Conservation (phyloP, 495 filamentous ascomycete genomes). For the Parmelia sp. region DNA sequence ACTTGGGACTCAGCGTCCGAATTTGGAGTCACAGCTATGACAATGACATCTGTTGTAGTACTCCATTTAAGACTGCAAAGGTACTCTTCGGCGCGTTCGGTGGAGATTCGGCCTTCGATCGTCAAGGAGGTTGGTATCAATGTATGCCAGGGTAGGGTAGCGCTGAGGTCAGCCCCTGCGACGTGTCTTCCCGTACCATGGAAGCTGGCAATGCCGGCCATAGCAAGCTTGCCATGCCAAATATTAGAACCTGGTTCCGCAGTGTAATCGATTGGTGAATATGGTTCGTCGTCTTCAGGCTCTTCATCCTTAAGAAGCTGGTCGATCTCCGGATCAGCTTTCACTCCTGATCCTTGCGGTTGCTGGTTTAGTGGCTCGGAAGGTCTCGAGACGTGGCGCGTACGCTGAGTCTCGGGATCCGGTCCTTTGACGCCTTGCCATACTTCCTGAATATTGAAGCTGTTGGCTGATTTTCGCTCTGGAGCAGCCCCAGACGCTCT, state of each 20-base stretch:
- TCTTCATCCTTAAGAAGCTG: conserved; percentile 80
- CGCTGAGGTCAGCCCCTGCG: conserved; percentile 68
- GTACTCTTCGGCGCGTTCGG: conserved; percentile 76
- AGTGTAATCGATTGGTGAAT: conserved; percentile 67
- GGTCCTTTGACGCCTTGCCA: conserved; percentile 60
- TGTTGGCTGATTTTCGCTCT: conserved; percentile 35
- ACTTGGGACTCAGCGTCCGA: conserved; percentile 45
- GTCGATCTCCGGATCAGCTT: conserved; percentile 82
- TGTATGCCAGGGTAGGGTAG: conserved; percentile 57
- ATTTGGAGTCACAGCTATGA: conserved; percentile 57
- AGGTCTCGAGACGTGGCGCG: conserved; percentile 39
- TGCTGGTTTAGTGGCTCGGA: conserved; percentile 33
- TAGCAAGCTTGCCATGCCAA: conserved; percentile 75
- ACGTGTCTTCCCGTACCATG: conserved; percentile 71
- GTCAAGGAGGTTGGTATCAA: conserved; percentile 61
- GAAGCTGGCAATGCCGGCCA: conserved; percentile 71
- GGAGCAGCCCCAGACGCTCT: conserved; percentile 28
- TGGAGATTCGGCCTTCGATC: conserved; percentile 78
- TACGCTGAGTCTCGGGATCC: conserved; percentile 32
- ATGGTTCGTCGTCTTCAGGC: conserved; percentile 73
- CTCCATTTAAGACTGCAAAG: conserved; percentile 74
- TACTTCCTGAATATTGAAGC: conserved; percentile 67
- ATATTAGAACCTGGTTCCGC: conserved; percentile 55
- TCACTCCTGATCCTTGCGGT: conserved; percentile 43
- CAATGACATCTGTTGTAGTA: conserved; percentile 62